Conservation (phyloP, 495 filamentous ascomycete genomes). For the Aspergillus wentii region DNA sequence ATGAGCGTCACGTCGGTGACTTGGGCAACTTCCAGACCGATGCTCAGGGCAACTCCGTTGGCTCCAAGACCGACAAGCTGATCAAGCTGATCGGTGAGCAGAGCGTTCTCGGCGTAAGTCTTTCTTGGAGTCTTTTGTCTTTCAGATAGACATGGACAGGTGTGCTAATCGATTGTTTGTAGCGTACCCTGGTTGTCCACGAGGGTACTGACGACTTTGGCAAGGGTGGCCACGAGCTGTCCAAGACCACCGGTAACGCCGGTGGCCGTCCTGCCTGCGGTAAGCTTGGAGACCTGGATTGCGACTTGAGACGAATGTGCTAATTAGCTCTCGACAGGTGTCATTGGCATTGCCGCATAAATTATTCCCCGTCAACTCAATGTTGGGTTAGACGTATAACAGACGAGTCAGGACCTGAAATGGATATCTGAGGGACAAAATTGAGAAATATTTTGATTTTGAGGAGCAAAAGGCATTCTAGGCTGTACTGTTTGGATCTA, state of each 20-base stretch:
- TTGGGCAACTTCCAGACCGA: conserved; percentile 96
- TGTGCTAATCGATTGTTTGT: conserved; percentile 6
- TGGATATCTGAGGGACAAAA: background rate
- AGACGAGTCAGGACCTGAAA: conserved; percentile 6
- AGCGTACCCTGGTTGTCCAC: conserved; percentile 95
- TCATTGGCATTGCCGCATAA: conserved; percentile 78
- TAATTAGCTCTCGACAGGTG: conserved; percentile 43
- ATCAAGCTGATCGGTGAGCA: conserved; percentile 93
- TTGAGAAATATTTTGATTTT: background rate
- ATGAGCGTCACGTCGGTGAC: conserved; percentile 90
- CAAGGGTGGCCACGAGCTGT: conserved; percentile 82
- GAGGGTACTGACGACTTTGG: conserved; percentile 93
- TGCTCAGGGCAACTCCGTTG: conserved; percentile 79
- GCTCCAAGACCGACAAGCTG: conserved; percentile 66
- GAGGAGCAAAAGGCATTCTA: too few species aligned
- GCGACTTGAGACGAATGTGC: background rate
- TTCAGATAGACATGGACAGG: too few species aligned
- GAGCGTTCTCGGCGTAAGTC: conserved; percentile 88
- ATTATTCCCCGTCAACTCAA: conserved; percentile 16
- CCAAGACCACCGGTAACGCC: conserved; percentile 96
- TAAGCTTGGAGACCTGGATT: conserved; percentile 31
- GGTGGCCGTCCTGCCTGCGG: conserved; percentile 90
- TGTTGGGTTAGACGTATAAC: conserved; percentile 5
- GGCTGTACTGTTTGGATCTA: background rate
- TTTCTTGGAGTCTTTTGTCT: too few species aligned